Conservation (phyloP, 345 rosid genomes). For the Hibiscus syriacus region DNA sequence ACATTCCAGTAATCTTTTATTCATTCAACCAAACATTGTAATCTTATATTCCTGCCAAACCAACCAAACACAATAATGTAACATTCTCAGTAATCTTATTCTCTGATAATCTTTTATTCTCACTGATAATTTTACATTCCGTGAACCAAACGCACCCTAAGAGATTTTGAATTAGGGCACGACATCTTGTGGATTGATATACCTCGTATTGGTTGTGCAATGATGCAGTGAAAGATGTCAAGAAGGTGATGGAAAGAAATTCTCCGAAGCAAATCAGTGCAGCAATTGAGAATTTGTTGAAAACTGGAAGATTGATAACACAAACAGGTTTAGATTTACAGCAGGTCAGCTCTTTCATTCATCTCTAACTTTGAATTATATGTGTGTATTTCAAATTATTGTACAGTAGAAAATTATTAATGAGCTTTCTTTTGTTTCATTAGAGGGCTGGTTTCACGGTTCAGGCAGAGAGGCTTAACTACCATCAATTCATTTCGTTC, state of each 20-base stretch:
- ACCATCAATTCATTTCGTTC: slow-evolving; percentile 80
- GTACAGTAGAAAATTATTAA: neutral
- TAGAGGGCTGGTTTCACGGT: slow-evolving; percentile 95
- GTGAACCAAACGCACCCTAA: too few relatives aligned
- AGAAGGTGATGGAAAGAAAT: slow-evolving; percentile 57
- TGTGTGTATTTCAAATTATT: neutral
- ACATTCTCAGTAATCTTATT: too few relatives aligned
- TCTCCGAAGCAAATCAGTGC: slow-evolving; percentile 42
- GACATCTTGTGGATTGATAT: neutral
- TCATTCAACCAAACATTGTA: too few relatives aligned
- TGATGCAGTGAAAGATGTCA: slow-evolving; percentile 56
- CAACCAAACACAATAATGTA: too few relatives aligned
- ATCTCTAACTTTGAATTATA: neutral
- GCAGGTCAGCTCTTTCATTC: slow-evolving; percentile 42
- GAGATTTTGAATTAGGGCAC: too few relatives aligned
- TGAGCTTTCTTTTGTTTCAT: slow-evolving; percentile 11
- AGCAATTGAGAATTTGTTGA: slow-evolving; percentile 65
- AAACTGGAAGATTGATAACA: slow-evolving; percentile 60
- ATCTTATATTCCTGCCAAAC: too few relatives aligned
- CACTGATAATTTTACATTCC: too few relatives aligned
- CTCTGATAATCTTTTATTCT: too few relatives aligned
- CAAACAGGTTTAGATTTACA: slow-evolving; percentile 87
- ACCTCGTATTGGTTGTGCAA: slow-evolving; percentile 3
- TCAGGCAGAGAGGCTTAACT: slow-evolving; percentile 97
- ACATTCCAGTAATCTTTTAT: too few relatives aligned